Evolutionary conservation across 2,329 filamentous ascomycete genomes (phyloP).

Genomic region (Dichotomopilus funicola): DNA sequence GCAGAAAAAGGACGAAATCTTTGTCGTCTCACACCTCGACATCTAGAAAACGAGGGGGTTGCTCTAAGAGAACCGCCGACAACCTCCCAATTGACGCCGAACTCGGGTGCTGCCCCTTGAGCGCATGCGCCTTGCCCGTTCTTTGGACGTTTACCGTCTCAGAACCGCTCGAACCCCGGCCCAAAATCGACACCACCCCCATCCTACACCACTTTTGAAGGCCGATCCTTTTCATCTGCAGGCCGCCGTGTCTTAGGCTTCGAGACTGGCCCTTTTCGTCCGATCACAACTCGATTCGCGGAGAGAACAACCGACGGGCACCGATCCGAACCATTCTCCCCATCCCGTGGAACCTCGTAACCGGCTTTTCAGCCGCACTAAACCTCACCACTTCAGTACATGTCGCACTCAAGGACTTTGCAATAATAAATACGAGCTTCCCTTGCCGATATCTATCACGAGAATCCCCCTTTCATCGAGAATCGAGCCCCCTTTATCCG

Average conservation of each 20-base stretch:
- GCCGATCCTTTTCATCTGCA: neutral
- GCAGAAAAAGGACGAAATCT: too few relatives aligned
- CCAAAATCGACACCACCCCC: neutral
- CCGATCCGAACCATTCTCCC: neutral
- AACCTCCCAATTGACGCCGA: too few relatives aligned
- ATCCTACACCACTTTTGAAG: neutral
- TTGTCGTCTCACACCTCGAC: too few relatives aligned
- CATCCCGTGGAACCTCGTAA: neutral
- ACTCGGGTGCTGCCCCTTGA: too few relatives aligned
- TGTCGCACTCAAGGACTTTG: slow-evolving; percentile 2
- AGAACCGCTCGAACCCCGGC: neutral
- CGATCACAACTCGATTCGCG: too few relatives aligned
- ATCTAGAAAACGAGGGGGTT: too few relatives aligned
- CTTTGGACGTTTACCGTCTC: neutral
- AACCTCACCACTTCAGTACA: slow-evolving; percentile 2
- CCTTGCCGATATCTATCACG: neutral
- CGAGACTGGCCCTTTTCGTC: neutral
- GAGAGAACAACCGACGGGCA: neutral
- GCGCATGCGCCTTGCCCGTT: too few relatives aligned
- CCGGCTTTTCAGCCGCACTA: neutral
- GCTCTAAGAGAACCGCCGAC: too few relatives aligned
- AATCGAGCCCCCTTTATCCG: neutral
- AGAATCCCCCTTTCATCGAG: neutral
- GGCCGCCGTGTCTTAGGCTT: neutral
- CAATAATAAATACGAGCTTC: neutral